Evolutionary conservation across 176 grass and related monocot genomes (phyloP), one percentile per base, ranked within the genome.

Genomic region (Rhynchospora breviuscula): DNA sequence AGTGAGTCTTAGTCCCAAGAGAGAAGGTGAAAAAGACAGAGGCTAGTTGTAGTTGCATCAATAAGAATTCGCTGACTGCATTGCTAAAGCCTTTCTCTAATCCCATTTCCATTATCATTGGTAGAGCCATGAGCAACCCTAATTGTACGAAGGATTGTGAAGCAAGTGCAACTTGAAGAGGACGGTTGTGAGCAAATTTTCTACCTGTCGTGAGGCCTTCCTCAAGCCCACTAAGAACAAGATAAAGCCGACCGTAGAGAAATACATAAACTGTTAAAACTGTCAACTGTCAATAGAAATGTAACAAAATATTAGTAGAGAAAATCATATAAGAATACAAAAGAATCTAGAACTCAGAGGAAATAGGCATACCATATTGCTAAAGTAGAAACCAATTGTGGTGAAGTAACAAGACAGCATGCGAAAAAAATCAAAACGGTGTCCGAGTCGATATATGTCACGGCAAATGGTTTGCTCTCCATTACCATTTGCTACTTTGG

Each of bases 21-120:
- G 91, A 90, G 86, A 97, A 97, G 88, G 94, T 92, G 86, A 97
- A 97, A 61, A 97, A 97, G 15, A 97, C 92, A 23, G 85, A 63
- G 61, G 94, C 85, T 81, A 97, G 59, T 90, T 97, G 92, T 83
- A 97, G 80, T 68, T 97, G 91, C 95, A 98, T 94, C 85, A 93
- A 85, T 84, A 98, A 85, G 82, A 98, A 91, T 81, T 98, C 92
- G 89, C 89, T 93, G 52, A 98, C 68, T 48, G 95, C 95, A 67
- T 86, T 52, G 75, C 95, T 87, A 81, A 98, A 98, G 67, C 95
- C 95, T 85, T 85, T 92, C 88, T 98, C 95, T 33, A 98, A 92
- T 79, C 92, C 95, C 79, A 98, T 94, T 94, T 98, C 95, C 92
- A 98, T 93, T 89, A 98, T 86, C 95, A 98, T 98, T 31, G 95